phyloP scores from a whole-genome alignment of 208 protist species.

The Trypanosoma platydactyli region DNA sequence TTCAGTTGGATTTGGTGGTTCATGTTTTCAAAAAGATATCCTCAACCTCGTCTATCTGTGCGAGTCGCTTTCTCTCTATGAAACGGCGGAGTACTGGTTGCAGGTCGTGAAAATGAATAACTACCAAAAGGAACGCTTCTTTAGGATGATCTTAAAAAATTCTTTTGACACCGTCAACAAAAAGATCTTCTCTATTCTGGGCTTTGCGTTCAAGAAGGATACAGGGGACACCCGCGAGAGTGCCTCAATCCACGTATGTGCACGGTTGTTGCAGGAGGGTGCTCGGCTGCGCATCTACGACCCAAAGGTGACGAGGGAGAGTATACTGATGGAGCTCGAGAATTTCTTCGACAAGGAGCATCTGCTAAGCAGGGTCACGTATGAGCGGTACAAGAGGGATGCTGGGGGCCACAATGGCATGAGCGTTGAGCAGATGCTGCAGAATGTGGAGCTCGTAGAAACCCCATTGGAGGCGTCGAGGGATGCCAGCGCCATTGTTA shows the following conservation, averaged over 20 bases:
- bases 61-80: conserved; percentile 82
- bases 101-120: conserved; percentile 96
- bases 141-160: conserved; percentile 74
- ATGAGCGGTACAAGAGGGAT: conserved; percentile 1
- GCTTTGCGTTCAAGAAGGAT: conserved; percentile 98
- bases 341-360: conserved; percentile 45
- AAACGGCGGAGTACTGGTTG: conserved; percentile 96
- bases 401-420: not conserved
- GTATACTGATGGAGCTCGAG: conserved; percentile 71
- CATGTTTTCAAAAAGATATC: conserved; percentile 98
- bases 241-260: conserved; percentile 89
- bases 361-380: conserved; percentile 17
- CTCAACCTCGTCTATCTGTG: conserved; percentile 97
- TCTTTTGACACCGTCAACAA: conserved; percentile 92
- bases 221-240: conserved; percentile 97
- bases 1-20: conserved; percentile 92
- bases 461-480: conserved; percentile 75
- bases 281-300: conserved; percentile 95
- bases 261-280: conserved; percentile 87
- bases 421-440: conserved; percentile 21
- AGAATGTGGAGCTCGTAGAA: conserved; percentile 30
- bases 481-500: conserved; percentile 86
- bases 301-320: conserved; percentile 87
- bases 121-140: conserved; percentile 95
- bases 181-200: conserved; percentile 95